phyloP scores from a whole-genome alignment of 768 basidiomycete species.

The Clitopilus passeckerianus region DNA sequence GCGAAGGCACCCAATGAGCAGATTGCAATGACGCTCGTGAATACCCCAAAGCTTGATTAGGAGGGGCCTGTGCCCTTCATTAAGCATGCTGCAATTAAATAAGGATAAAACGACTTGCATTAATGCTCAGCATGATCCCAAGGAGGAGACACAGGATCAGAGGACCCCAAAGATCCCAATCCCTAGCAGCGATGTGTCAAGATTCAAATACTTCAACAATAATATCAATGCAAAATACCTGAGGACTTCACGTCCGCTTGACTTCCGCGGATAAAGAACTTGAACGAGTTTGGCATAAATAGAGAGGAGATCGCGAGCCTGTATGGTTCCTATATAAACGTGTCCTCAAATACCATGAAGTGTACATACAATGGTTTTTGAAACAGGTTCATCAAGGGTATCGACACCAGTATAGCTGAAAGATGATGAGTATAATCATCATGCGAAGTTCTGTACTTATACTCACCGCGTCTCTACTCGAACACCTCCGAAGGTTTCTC shows the following conservation, averaged over 20 bases:
- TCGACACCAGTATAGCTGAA: conserved; percentile 77
- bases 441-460: neutral
- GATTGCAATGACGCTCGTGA: conserved; percentile 92
- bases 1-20: conserved; percentile 86
- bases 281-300: conserved; percentile 92
- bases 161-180: conserved; percentile 99
- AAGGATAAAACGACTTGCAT: conserved; percentile 40
- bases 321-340: conserved; percentile 4
- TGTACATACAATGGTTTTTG: conserved; percentile 74
- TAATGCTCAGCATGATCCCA: conserved; percentile 81
- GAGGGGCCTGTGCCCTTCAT: conserved; percentile 57
- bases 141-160: conserved; percentile 76
- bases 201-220: neutral
- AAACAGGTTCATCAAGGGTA: conserved; percentile 90
- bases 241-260: conserved; percentile 74
- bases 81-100: neutral
- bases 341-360: neutral
- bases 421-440: neutral
- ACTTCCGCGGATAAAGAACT: conserved; percentile 83
- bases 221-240: conserved; percentile 27
- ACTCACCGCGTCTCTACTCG: conserved; percentile 82
- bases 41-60: conserved; percentile 82
- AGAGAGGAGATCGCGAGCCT: conserved; percentile 87
- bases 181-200: conserved; percentile 37
- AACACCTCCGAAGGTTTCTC: conserved; percentile 78